Base-by-base conservation (phyloP, 2,329 filamentous ascomycete genomes). In the Sporothrix pseudoabietina region DNA sequence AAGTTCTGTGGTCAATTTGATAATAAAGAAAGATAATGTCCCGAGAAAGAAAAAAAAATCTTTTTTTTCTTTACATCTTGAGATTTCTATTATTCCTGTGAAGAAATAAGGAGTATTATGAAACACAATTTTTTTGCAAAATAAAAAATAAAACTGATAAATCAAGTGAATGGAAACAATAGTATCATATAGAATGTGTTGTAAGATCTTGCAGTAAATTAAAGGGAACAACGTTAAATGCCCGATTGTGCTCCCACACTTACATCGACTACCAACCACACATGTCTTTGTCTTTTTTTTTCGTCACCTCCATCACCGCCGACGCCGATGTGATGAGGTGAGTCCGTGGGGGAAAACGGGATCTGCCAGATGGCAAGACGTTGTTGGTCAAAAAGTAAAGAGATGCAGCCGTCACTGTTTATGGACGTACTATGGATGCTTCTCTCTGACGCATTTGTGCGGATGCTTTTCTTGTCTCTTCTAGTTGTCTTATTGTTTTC, bases 351-450 rank as follows among this genome's bases (percentile, higher is more conserved):
- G 30, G 4, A 30, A 30, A 14, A 32, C 14, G 19, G 47, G n/a
- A 19, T 32, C 8, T 35, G 66, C 49, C 32, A 69, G 32, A 69
- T 69, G 49, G 66, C 49, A 69, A 22, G 49, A 41, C 9, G 32
- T 44, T 69, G 66, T 69, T 69, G 66, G 66, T 12, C 32, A 69
- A 12, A 9, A 32, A 22, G 41, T 19, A 32, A 22, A 52, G 12
- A 12, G 26, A 35, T 35, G 44, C 44, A 49, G 19, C 44, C 39
- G 26, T 35, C 30, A n/a, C 65, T 54, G 41, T 26, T 55, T 22
- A 39, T 61, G 30, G 9, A 4, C 19, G 7, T 63, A 19, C 9
- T 22, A 26, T 44, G 26, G 26, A 26, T 63, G 16, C 19, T 22
- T 26, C 32, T 63, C 22, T 26, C n/a, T 63, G 35, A 26, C n/a